Base-by-base conservation (phyloP, 768 basidiomycete species). In the Psilocybe subaeruginosa region DNA sequence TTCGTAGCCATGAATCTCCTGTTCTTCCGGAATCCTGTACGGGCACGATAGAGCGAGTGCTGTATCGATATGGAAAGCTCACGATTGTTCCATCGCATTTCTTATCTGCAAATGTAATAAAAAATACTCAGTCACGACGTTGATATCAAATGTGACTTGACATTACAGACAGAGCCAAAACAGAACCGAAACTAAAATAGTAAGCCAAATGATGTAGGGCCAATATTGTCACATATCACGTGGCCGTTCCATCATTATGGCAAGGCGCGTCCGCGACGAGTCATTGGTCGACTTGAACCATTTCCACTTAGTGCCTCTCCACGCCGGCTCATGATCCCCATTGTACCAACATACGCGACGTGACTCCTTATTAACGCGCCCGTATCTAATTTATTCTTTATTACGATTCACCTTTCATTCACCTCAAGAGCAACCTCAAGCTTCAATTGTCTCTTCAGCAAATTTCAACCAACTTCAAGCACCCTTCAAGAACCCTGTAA, bases 1-100 rank as follows among this genome's bases (percentile, higher is more conserved):
- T 84, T 80, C 30, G 81, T 77, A 29, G 87, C 82, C 89, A 93
- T 91, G 33, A 61, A 72, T 52, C 48, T 60, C 76, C 66, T 46
- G 30, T 39, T 37, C 48, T 37, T 45, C 17, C 23, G 57, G 50
- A 43, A 37, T 46, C 30, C 48, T 52, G 52, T 63, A 14, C 37
- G 46, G 49, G 58, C 43, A 39, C 54, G 66, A 63, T 66, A 60
- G 50, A 70, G 58, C 58, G 62, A 66, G 55, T 61, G 64, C 49
- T 68, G 68, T 63, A 70, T 65, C 62, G 72, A 73, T 72, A 63
- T 62, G 64, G 57, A 49, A 50, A 67, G 60, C 51, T 67, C 68
- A 70, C 62, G 57, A 48, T 45, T 53, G 49, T 62, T 64, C 68
- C 67, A 69, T 70, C 56, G 66, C 71, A 69, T 66, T 55, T 60